These are phyloP conservation scores for Backusella circina DNA, from an alignment of 192 early-diverging fungal genomes.

Conservation along the genomic window DNA sequence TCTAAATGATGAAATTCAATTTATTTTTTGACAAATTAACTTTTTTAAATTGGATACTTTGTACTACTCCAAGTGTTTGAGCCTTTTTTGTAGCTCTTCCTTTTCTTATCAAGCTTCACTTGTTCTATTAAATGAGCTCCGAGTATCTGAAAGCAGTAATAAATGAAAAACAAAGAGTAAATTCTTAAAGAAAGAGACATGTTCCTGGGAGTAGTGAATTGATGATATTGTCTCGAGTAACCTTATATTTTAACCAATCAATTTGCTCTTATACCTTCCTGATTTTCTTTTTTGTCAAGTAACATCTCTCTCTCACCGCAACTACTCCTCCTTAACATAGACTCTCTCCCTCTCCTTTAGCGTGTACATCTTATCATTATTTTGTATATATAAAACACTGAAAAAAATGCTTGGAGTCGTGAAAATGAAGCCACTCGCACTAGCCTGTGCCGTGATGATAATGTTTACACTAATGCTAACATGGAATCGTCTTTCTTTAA, in stretches of 20 bases:
- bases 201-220: background rate
- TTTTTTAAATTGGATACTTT: background rate
- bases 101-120: background rate
- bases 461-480: background rate
- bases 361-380: background rate
- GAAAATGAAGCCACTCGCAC: background rate
- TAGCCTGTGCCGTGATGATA: background rate
- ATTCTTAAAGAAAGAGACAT: too few relatives aligned
- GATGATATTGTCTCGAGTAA: background rate
- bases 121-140: background rate
- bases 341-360: background rate
- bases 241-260: background rate
- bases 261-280: background rate
- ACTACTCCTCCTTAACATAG: background rate
- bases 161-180: background rate
- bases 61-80: background rate
- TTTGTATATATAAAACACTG: background rate
- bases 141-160: background rate
- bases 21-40: too few relatives aligned
- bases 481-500: background rate
- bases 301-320: background rate
- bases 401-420: background rate
- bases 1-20: too few relatives aligned
- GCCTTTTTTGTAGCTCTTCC: background rate
- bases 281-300: background rate